Base-by-base conservation (phyloP, 331 rosid species). In the Arachis monticola region DNA sequence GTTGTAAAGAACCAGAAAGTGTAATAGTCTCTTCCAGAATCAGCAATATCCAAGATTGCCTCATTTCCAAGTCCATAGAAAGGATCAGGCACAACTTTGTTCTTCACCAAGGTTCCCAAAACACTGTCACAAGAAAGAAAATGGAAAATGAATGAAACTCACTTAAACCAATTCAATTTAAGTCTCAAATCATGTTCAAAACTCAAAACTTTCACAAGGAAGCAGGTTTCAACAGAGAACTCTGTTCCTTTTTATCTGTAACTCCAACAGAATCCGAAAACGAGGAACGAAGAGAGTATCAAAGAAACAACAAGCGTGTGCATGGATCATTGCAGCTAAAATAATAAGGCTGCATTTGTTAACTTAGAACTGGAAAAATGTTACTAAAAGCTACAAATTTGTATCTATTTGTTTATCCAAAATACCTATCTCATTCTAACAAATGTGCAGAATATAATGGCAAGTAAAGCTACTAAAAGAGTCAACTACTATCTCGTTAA, bases 1-100 rank as follows among this genome's bases (percentile, higher is more conserved):
- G 91, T 72, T n/a, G 91, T 91, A 61, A 91, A 93, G 89, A 91
- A 88, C 97, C 98, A 91, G 74, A 91, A 93, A 14, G 98, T 93
- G 78, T 93, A 91, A 71, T 83, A 82, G 22, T 93, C 93, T 78
- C 88, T 86, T 60, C 98, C 98, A 68, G 98, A 85, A 73, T 93
- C 97, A 81, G 95, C 91, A 85, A 93, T 93, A 46, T 93, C 98
- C 6, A 88, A 62, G 65, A 93, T 91, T 5, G 84, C 58, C 72
- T 91, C 95, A 69, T 93, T 91, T 63, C 74, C 78, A 48, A 93
- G 79, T 45, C 98, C 98, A 68, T 87, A 88, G 67, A 93, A 93
- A 60, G 97, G 98, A 83, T 93, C 97, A 1, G 90, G 98, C 60
- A 91, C 86, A 27, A 80, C 78, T 73, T 90, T 87, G 85, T 90